phyloP scores from a whole-genome alignment of 1,284 basidiomycete genomes.

The Puccinia hordei region DNA sequence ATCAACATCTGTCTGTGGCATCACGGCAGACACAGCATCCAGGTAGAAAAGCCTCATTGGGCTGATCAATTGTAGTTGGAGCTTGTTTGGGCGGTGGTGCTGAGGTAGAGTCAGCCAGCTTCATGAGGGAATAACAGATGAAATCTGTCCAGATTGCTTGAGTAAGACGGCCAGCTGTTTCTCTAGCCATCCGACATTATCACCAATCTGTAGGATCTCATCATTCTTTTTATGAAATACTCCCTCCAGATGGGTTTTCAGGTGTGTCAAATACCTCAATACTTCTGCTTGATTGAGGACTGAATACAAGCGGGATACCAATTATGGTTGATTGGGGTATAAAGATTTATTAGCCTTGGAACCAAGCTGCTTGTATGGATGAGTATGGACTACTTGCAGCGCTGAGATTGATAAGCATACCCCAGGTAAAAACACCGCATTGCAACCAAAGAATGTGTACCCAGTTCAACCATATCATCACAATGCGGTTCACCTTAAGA shows the following conservation, averaged over 20 bases:
- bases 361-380: background rate
- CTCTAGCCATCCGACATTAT: conserved; percentile 42
- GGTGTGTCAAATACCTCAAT: conserved; percentile 44
- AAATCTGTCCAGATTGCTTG: conserved; percentile 39
- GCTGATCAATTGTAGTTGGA: conserved; percentile 33
- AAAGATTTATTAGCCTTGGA: background rate
- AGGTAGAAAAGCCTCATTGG: background rate
- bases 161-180: conserved; percentile 39
- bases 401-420: conserved; percentile 5
- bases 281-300: conserved; percentile 43
- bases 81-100: conserved; percentile 33
- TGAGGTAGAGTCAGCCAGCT: background rate
- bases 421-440: conserved; percentile 18
- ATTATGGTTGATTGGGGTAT: background rate
- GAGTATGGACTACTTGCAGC: background rate
- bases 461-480: conserved; percentile 20
- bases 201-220: conserved; percentile 41
- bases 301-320: background rate
- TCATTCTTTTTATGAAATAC: conserved; percentile 47
- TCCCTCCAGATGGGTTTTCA: conserved; percentile 48
- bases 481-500: conserved; percentile 21
- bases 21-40: background rate
- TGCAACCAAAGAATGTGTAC: conserved; percentile 1
- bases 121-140: conserved; percentile 24
- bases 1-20: conserved; percentile 12